Percentiles rank a stretch among this genome's conserved stretches.
phyloP scores from a whole-genome alignment of 345 rosid species.

The Atalantia buxifolia region DNA sequence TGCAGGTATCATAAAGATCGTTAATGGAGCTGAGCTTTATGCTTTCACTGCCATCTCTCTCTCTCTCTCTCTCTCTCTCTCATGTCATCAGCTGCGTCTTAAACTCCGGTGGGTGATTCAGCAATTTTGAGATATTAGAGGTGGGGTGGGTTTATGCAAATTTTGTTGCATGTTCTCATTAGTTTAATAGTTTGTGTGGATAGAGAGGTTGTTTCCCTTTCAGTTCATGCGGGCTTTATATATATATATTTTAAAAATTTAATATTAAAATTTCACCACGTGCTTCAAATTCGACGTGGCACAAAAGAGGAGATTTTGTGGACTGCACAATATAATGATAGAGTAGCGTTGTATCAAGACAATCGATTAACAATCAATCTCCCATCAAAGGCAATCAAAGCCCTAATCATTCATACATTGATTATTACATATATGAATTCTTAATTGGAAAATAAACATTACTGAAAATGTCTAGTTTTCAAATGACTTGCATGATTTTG shows the following conservation, averaged over 20 bases:
- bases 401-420: background rate
- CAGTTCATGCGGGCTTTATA: background rate
- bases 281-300: background rate
- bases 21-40: background rate
- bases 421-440: too few species aligned
- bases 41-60: background rate
- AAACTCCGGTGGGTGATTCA: background rate
- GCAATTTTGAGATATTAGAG: background rate
- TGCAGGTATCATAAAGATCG: background rate
- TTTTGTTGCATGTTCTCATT: background rate
- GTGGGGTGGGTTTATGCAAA: background rate
- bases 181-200: background rate
- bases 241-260: too few species aligned
- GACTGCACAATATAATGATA: background rate
- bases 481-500: too few species aligned
- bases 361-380: background rate
- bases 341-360: background rate
- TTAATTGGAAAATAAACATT: too few species aligned
- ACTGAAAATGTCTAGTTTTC: too few species aligned
- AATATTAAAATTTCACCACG: background rate
- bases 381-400: background rate
- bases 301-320: background rate
- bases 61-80: background rate
- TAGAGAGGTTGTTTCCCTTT: background rate
- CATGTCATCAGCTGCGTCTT: background rate